These are phyloP conservation scores for Curvularia verruculosa DNA, from an alignment of 2,329 filamentous ascomycete species.

Conservation along the genomic window DNA sequence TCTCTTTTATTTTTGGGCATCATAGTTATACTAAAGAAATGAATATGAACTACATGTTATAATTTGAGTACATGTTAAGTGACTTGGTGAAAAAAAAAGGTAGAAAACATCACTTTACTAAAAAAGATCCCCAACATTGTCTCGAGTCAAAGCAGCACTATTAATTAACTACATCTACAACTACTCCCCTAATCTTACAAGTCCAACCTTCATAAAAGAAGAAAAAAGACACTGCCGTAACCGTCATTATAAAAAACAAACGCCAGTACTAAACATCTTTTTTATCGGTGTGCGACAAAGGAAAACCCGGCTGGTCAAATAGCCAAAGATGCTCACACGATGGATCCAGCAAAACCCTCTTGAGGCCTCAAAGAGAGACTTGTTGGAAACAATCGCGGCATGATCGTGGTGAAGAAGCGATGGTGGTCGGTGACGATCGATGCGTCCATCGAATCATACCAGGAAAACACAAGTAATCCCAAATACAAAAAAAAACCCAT, in stretches of 20 bases:
- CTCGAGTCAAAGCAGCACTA: background rate
- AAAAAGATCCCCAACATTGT: no score
- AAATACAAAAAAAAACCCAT: background rate
- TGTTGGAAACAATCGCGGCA: conserved; percentile 11
- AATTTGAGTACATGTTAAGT: no score
- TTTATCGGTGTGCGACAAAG: conserved; percentile 19
- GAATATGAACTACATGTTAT: no score
- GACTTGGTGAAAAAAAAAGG: no score
- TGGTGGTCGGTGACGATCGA: background rate
- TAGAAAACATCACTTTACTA: background rate
- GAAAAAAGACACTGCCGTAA: background rate
- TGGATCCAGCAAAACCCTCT: background rate
- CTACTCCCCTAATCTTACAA: conserved; percentile 7
- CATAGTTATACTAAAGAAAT: no score
- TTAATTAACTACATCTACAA: background rate
- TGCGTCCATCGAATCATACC: conserved; percentile 5
- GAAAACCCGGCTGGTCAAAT: conserved; percentile 28
- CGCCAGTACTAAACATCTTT: conserved; percentile 11
- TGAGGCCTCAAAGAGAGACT: conserved; percentile 12
- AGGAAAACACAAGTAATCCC: conserved; percentile 6
- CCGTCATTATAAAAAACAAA: background rate
- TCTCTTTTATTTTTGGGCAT: no score
- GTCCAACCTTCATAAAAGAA: background rate
- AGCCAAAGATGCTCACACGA: conserved; percentile 28
- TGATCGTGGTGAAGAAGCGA: conserved; percentile 4